Evolutionary conservation across 2,329 filamentous ascomycete genomes (phyloP), one percentile per base, ranked within the genome.

Genomic region (Zasmidium angulare): DNA sequence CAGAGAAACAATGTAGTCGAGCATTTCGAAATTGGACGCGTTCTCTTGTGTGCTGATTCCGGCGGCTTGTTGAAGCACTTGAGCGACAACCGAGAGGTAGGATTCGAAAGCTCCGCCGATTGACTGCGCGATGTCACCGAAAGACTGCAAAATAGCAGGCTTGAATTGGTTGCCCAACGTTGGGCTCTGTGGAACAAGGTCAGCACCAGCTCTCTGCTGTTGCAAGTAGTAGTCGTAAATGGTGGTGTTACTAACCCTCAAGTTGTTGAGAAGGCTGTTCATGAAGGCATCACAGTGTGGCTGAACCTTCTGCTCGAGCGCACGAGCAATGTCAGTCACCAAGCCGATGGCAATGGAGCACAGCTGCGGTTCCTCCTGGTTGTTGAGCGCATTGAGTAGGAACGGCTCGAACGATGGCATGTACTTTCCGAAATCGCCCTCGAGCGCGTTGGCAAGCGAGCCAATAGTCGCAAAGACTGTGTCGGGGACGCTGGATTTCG

Each of bases 331-430:
- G 74, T 99, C 95, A 75, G 93, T 96, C 68, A 98, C 93, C 58
- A 99, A 85, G 69, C 95, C 95, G 75, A 99, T 97, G 69, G 95
- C 93, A 88, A 98, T 96, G 49, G 93, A 89, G 82, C 95, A 98
- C 63, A 98, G 84, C 75, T 87, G 89, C 36, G 93, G 90, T 79
- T 97, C 95, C 66, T 99, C 93, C 74, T 96, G 92, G 82, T 98
- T 98, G 71, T 88, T 89, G 26, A 99, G 86, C 24, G 95, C 95
- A 68, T 91, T 96, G 83, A 95, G 95, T 52, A 99, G 82, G 85
- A 91, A 97, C 10, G 92, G 92, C 48, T 87, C 83, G 77, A 99
- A 99, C 1, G 91, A 86, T 46, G 96, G 91, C 93, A 99, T 98
- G 81, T 99, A 99, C 80, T 96, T 95, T 74, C 89, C 81, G 76